Conservation (phyloP, 2,329 filamentous ascomycete species). For the Arthrobotrys iridis region DNA sequence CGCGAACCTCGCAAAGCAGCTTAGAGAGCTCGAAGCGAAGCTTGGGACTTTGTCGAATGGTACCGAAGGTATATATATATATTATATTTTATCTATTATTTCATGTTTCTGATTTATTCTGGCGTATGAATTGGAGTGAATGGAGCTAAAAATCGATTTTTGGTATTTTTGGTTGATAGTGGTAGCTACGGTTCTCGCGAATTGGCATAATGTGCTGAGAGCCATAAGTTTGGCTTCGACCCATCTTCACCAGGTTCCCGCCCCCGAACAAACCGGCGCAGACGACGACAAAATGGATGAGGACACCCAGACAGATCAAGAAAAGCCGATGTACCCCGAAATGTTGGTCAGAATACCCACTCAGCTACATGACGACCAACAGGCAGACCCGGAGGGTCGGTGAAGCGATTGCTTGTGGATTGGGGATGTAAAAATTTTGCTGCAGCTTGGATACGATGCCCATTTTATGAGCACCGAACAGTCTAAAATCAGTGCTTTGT, state of each 20-base stretch:
- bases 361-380: conserved; percentile 46
- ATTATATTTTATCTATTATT: not conserved
- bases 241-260: conserved; percentile 69
- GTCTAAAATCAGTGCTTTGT: too few relatives aligned
- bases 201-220: conserved; percentile 86
- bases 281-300: conserved; percentile 60
- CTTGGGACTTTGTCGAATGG: conserved; percentile 80
- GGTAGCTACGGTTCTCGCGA: conserved; percentile 83
- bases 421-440: not conserved
- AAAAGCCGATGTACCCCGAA: conserved; percentile 68
- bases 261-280: conserved; percentile 65
- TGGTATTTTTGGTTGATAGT: conserved; percentile 64
- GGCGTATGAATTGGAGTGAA: too few relatives aligned
- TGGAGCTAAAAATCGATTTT: not conserved
- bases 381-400: not conserved
- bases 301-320: conserved; percentile 61
- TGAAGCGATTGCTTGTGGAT: too few relatives aligned
- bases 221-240: conserved; percentile 90
- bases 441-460: too few relatives aligned
- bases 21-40: conserved; percentile 83
- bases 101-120: too few relatives aligned
- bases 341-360: conserved; percentile 81
- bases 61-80: conserved; percentile 73
- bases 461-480: too few relatives aligned
- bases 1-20: conserved; percentile 79